Conservation (phyloP, 1,284 basidiomycete genomes). For the Coniferiporia sulphurascens region DNA sequence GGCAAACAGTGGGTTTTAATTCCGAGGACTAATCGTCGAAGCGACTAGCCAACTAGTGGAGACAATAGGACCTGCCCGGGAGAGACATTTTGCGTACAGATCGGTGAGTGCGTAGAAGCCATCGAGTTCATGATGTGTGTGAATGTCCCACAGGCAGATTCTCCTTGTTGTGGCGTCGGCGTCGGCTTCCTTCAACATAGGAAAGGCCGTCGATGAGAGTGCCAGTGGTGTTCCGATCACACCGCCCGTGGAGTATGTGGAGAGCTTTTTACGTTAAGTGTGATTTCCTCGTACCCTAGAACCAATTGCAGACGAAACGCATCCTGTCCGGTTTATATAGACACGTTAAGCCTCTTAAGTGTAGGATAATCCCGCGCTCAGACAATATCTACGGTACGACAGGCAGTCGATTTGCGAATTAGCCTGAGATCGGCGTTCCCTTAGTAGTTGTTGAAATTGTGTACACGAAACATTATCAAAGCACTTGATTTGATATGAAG, state of each 20-base stretch:
- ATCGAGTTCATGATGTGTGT: neutral
- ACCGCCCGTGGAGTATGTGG: neutral
- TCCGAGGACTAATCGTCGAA: neutral
- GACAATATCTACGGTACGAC: neutral
- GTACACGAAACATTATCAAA: too few relatives aligned
- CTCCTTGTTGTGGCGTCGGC: conserved; percentile 17
- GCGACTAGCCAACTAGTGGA: neutral
- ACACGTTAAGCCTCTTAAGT: conserved; percentile 20
- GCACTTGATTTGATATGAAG: too few relatives aligned
- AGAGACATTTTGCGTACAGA: conserved; percentile 14
- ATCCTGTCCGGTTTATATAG: neutral
- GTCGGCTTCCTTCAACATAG: conserved; percentile 19
- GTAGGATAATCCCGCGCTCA: conserved; percentile 18
- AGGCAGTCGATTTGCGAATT: neutral
- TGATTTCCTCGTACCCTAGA: neutral
- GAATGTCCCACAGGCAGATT: neutral
- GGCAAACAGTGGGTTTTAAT: neutral
- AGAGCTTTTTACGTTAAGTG: neutral
- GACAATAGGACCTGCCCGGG: conserved; percentile 20
- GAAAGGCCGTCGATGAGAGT: conserved; percentile 5
- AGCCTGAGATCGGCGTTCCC: too few relatives aligned
- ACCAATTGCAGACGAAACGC: neutral
- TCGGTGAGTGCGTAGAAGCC: conserved; percentile 12
- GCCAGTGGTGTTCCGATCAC: neutral
- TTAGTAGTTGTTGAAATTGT: too few relatives aligned